Base-by-base conservation (phyloP, 257 asterid genomes). In the Orobanche coerulescens region DNA sequence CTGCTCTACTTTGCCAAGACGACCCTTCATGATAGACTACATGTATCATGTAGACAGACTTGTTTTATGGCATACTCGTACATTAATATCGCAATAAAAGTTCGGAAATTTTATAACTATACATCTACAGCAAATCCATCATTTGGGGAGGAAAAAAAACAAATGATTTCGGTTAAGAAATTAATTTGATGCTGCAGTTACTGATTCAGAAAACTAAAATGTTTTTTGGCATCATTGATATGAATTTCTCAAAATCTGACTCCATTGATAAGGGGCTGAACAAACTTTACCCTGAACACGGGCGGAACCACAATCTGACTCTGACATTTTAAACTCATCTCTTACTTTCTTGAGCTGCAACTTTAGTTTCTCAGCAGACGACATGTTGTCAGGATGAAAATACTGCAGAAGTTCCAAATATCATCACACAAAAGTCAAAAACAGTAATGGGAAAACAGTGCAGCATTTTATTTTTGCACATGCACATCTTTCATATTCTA, bases 231-330 rank as follows among this genome's bases (percentile, higher is more conserved):
- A 60, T 23, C 34, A 60, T 11, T 1, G 11, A 9, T 9, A 5
- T 19, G 48, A 31, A 33, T 2, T 18, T 10, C 22, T 15, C 22
- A 39, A 58, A 14, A 30, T 46, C 39, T 37, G 14, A 25, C 19
- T 51, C 34, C 42, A 30, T 1, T 48, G 40, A n/a, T 44, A 56
- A 39, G 69, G 69, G 56, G 58, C 37, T 58, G 5, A 56, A 43
- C 64, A 12, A 19, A 64, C 65, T 28, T 67, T 51, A 89, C 99
- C 96, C 79, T 86, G 99, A 68, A 86, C 92, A 64, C 96, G 95
- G 61, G 96, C 81, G 70, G 97, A 93, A 54, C 99, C 99, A 73
- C 95, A 93, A 76, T 93, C 97, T 18, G 96, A 83, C 59, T 89
- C 94, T 3, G 99, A 86, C 81, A 81, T 78, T 80, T 83, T 86